These are phyloP conservation scores for Pichia norvegensis DNA, from an alignment of 1,139 yeast species.

Conservation along the genomic window DNA sequence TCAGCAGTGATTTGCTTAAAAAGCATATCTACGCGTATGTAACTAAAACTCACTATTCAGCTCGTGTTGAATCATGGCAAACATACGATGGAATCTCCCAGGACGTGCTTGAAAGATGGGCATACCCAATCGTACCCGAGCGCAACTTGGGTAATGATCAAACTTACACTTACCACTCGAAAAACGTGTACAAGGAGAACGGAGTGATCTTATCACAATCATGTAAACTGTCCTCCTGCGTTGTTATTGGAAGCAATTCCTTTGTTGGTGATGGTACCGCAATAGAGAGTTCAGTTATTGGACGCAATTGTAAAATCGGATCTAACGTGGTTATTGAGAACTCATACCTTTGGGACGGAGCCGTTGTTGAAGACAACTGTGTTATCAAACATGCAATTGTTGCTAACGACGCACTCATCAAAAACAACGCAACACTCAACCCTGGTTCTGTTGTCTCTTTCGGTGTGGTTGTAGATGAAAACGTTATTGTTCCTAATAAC, in stretches of 20 bases:
- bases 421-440: conserved; percentile 41
- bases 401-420: conserved; percentile 55
- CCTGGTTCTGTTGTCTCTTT: conserved; percentile 81
- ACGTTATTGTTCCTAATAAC: conserved; percentile 40
- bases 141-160: conserved; percentile 65
- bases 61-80: conserved; percentile 89
- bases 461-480: conserved; percentile 55
- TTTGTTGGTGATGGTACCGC: conserved; percentile 52
- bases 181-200: conserved; percentile 79
- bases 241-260: conserved; percentile 71
- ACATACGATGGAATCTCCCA: conserved; percentile 90
- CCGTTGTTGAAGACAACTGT: conserved; percentile 59
- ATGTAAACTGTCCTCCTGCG: conserved; percentile 70
- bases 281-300: conserved; percentile 66
- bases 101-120: conserved; percentile 84
- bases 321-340: conserved; percentile 60
- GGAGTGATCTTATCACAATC: conserved; percentile 85
- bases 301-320: conserved; percentile 80
- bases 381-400: conserved; percentile 56
- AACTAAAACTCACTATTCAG: conserved; percentile 71
- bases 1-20: conserved; percentile 82
- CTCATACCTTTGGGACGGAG: conserved; percentile 83
- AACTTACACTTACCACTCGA: conserved; percentile 69
- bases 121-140: conserved; percentile 88
- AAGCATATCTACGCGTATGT: conserved; percentile 87